Evolutionary conservation across 2,329 filamentous ascomycete genomes (phyloP).

Genomic region (Curvularia verruculosa): DNA sequence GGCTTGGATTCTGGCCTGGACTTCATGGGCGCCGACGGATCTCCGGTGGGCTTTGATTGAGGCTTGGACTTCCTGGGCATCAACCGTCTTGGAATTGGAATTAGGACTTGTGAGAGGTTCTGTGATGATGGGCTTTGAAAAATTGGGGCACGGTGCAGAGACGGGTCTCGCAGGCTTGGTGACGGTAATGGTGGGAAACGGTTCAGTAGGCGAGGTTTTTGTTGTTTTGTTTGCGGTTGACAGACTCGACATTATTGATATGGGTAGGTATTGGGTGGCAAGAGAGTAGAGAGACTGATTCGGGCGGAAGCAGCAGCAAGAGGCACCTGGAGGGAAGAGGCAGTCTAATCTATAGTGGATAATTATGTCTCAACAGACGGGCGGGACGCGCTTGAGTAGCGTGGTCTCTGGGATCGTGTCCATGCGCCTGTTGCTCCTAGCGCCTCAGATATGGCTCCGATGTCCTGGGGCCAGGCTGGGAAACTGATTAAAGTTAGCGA

Average conservation of each 20-base stretch:
- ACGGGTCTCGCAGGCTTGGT: constrained; percentile 24
- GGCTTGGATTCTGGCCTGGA: constrained; percentile 27
- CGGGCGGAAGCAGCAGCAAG: constrained; percentile 1
- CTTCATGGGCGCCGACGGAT: constrained; percentile 24
- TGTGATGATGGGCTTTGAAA: constrained; percentile 9
- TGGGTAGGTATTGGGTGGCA: background rate
- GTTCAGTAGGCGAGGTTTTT: constrained; percentile 33
- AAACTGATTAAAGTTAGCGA: constrained; percentile 12
- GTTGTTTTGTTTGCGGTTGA: constrained; percentile 41
- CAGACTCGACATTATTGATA: constrained; percentile 40
- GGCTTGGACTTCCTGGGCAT: constrained; percentile 12
- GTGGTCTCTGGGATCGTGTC: constrained; percentile 16
- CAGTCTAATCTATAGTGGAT: constrained; percentile 20
- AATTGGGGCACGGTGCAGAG: constrained; percentile 29
- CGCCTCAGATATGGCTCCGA: constrained; percentile 12
- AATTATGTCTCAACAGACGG: constrained; percentile 20
- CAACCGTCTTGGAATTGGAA: constrained; percentile 8
- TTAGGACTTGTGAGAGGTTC: background rate
- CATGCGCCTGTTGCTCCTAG: constrained; percentile 18
- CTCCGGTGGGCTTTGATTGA: constrained; percentile 4
- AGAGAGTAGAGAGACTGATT: background rate
- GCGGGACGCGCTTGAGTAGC: constrained; percentile 21
- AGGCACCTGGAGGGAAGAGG: constrained; percentile 7
- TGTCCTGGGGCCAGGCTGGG: constrained; percentile 8
- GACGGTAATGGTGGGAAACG: constrained; percentile 25